Base-by-base conservation (phyloP, 1,284 basidiomycete genomes). In the Phlebopus sp. region DNA sequence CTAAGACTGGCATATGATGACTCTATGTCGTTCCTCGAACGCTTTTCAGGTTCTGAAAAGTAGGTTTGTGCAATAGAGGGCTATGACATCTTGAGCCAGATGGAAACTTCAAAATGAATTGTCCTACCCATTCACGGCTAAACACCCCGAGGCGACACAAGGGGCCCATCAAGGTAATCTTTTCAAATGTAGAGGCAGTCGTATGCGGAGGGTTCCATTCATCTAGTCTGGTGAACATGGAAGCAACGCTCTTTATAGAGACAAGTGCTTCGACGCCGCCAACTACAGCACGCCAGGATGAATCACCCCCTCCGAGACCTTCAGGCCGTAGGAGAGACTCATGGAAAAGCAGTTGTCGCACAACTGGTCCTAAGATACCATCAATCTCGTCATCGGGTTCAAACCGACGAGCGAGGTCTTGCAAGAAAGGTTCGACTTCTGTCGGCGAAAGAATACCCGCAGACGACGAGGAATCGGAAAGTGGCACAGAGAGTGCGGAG, bases 221-320 rank as follows among this genome's bases (percentile, higher is more conserved):
- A 31, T 78, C 71, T 71, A 92, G 74, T 51, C 77, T 71, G 8
- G 86, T 84, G 46, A 92, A 82, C 81, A 91, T 81, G 2, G 76
- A 69, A 5, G 94, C 95, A 49, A 98, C 84, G 30, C 79, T 71
- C 71, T 97, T 97, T 63, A 91, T 75, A 52, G 86, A 82, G 2
- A 90, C 81, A 14, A 97, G 76, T 4, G 82, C 82, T 56, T 90
- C 88, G 41, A 98, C 63, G 1, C 92, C 95, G 39, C 83, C 79
- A 17, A 96, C 70, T 32, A 95, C 84, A 27, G 84, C 82, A n/a
- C 93, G 78, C 96, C 97, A 99, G 52, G 76, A 77, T 15, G 83
- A 72, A 58, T 88, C 86, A 8, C 78, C 77, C 42, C 83, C 84
- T 19, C 77, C 79, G 35, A 90, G 68, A 17, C 86, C 86, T 60